phyloP scores from a whole-genome alignment of 805 yeast species.

The Metahyphopichia silvanorum region DNA sequence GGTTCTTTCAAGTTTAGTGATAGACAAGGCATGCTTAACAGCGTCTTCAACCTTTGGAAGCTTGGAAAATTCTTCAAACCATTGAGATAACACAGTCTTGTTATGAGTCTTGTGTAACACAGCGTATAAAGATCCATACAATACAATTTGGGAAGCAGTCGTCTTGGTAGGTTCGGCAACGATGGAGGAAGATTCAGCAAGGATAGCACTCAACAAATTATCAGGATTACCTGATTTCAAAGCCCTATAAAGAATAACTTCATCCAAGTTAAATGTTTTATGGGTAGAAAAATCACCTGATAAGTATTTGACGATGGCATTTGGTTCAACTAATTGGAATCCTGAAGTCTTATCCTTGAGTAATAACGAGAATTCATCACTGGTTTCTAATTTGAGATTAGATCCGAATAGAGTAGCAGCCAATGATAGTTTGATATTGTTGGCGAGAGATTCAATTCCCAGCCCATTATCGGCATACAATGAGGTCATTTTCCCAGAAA shows the following conservation, averaged over 20 bases:
- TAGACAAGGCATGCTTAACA: conserved; percentile 42
- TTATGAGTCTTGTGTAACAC: conserved; percentile 19
- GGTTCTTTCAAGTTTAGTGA: conserved; percentile 41
- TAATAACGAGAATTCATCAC: conserved; percentile 19
- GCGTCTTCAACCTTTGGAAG: conserved; percentile 42
- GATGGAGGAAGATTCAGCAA: conserved; percentile 4
- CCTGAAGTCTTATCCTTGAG: conserved; percentile 33
- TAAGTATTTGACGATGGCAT: conserved; percentile 66
- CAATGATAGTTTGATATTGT: conserved; percentile 43
- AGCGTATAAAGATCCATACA: conserved; percentile 59
- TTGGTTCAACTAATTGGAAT: conserved; percentile 58
- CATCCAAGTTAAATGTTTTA: conserved; percentile 39
- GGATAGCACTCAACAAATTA: conserved; percentile 10
- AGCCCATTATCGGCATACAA: no score
- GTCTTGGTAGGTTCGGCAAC: conserved; percentile 20
- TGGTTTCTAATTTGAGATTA: conserved; percentile 16
- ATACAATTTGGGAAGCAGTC: conserved; percentile 53
- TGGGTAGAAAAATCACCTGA: conserved; percentile 44
- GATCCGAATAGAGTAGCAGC: conserved; percentile 34
- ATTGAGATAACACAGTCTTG: conserved; percentile 16
- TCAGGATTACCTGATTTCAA: conserved; percentile 33
- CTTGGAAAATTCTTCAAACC: conserved; percentile 42
- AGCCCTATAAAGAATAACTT: conserved; percentile 39
- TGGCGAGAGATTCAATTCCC: conserved; percentile 35
- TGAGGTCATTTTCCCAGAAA: not conserved